Conservation (phyloP, 257 asterid genomes). For the Rauvolfia tetraphylla region DNA sequence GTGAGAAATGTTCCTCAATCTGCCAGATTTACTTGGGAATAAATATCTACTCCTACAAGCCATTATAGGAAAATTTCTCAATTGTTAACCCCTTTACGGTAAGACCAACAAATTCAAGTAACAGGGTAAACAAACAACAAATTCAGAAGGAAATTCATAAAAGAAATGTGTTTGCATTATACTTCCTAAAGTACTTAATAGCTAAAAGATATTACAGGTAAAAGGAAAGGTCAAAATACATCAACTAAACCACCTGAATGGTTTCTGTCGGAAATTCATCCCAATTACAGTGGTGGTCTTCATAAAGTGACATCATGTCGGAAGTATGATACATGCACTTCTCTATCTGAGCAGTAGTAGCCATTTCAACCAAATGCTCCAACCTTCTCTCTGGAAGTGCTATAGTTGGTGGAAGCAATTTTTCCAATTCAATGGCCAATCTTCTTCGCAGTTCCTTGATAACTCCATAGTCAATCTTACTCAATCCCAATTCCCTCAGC, state of each 20-base stretch:
- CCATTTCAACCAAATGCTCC: slow-evolving; percentile 78
- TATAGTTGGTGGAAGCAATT: slow-evolving; percentile 69
- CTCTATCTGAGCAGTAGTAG: slow-evolving; percentile 58
- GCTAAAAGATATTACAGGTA: neutral
- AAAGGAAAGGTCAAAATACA: neutral
- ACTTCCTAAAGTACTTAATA: neutral
- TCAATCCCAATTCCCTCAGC: slow-evolving; percentile 39
- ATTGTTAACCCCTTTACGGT: neutral
- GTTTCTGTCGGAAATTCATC: slow-evolving; percentile 73
- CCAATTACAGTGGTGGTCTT: slow-evolving; percentile 75
- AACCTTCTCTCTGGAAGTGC: slow-evolving; percentile 77
- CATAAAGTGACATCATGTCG: slow-evolving; percentile 52
- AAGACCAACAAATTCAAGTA: neutral
- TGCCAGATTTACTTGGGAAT: neutral
- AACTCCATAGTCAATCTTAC: slow-evolving; percentile 31
- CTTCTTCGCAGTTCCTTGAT: slow-evolving; percentile 38
- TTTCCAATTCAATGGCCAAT: slow-evolving; percentile 51
- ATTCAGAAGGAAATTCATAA: neutral
- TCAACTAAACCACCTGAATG: slow-evolving; percentile 57
- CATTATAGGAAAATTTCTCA: neutral
- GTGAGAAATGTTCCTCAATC: neutral
- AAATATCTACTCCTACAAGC: neutral
- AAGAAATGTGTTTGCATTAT: neutral
- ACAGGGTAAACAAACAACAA: neutral
- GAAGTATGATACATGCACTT: slow-evolving; percentile 62